Conservation (phyloP, 805 yeast genomes). For the Hanseniaspora thailandica region DNA sequence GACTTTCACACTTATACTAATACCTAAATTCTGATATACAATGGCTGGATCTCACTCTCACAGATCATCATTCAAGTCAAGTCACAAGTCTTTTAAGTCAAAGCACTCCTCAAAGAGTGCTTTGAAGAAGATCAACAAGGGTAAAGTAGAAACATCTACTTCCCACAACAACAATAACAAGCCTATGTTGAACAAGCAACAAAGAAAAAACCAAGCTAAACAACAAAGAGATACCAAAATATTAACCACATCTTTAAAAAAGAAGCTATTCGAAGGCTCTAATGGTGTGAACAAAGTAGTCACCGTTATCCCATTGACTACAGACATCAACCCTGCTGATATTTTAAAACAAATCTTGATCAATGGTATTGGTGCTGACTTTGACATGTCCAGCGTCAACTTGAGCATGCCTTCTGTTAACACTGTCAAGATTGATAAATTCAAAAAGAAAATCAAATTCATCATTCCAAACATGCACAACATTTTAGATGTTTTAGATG, state of each 20-base stretch:
- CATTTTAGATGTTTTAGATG: constrained; percentile 63
- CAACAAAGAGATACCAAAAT: constrained; percentile 71
- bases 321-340: constrained; percentile 48
- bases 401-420: constrained; percentile 40
- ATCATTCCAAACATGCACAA: constrained; percentile 61
- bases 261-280: constrained; percentile 68
- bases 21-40: background rate
- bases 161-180: constrained; percentile 28
- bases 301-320: constrained; percentile 67
- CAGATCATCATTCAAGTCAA: constrained; percentile 69
- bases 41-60: constrained; percentile 70
- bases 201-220: constrained; percentile 65
- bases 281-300: constrained; percentile 75
- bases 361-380: constrained; percentile 23
- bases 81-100: constrained; percentile 83
- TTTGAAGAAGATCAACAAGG: constrained; percentile 66
- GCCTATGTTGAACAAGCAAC: constrained; percentile 33
- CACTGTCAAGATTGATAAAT: constrained; percentile 45
- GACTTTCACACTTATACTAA: background rate
- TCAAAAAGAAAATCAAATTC: constrained; percentile 60
- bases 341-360: constrained; percentile 43
- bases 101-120: constrained; percentile 85
- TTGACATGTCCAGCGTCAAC: constrained; percentile 28
- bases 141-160: constrained; percentile 67
- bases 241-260: constrained; percentile 41